Base-by-base conservation (phyloP, 768 basidiomycete genomes). In the Vishniacozyma victoriae region DNA sequence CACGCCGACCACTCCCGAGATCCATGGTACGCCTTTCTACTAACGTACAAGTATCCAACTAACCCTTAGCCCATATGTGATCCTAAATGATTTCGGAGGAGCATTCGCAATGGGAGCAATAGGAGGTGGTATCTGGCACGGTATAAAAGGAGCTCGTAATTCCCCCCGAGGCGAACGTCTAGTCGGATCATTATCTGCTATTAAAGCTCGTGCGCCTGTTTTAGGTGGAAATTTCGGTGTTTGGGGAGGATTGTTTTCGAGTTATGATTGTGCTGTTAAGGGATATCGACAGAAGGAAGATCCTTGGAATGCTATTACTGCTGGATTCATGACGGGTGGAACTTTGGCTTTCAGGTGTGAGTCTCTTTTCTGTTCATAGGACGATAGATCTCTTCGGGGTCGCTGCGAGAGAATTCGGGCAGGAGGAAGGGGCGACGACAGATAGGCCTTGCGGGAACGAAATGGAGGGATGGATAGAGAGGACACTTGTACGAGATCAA, bases 41-140 rank as follows among this genome's bases (percentile, higher is more conserved):
- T 36, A 18, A n/a, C n/a, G 29, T 33, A 33, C 29, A n/a, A 33
- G 29, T 33, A 33, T 33, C 29, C 29, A 31, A 25, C 24, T 49
- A 23, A 35, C 29, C 42, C 22, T 9, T 13, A 96, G 93, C 75
- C 93, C 93, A 64, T 96, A 91, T 89, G 92, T 96, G 44, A 86
- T 96, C 70, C 83, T 96, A 62, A 95, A 88, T 77, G 93, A 97
- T 77, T 93, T 92, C 73, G 92, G 93, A 52, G 92, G 90, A 54
- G 91, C 92, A 12, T 93, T 95, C 74, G 82, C 92, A 15, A 96
- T 96, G 92, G 92, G 92, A 71, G 89, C 91, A 27, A 84, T 97
- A 46, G 93, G 93, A 63, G 93, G 93, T 66, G 90, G 87, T 57
- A 89, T 96, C 67, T 97, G 93, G 93, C 91, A 96, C 74, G 89